phyloP scores from a whole-genome alignment of 2,329 filamentous ascomycete species.

The Colletotrichum euphorbiae region DNA sequence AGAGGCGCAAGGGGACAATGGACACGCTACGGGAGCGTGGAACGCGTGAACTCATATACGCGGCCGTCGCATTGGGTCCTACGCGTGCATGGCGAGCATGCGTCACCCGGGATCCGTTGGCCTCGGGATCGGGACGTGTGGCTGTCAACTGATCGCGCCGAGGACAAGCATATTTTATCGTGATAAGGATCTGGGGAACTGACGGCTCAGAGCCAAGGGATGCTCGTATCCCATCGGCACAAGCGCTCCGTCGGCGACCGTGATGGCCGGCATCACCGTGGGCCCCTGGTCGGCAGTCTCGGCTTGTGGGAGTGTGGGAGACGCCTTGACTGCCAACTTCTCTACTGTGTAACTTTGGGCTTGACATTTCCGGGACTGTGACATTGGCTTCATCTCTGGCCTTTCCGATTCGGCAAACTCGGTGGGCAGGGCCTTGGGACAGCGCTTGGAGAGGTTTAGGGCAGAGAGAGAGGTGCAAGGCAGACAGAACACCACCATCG shows the following conservation, averaged over 20 bases:
- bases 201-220: slow-evolving; percentile 23
- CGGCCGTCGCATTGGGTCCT: slow-evolving; percentile 2
- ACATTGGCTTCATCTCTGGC: not conserved
- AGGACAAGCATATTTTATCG: slow-evolving; percentile 5
- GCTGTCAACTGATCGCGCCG: slow-evolving; percentile 1
- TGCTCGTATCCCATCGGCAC: slow-evolving; percentile 32
- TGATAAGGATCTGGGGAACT: slow-evolving; percentile 29
- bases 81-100: not conserved
- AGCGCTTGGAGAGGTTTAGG: not conserved
- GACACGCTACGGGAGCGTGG: not conserved
- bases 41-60: slow-evolving; percentile 18
- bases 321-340: slow-evolving; percentile 14
- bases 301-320: slow-evolving; percentile 30
- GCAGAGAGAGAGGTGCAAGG: not conserved
- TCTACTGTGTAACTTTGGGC: no score
- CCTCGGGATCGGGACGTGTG: not conserved
- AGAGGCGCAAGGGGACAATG: not conserved
- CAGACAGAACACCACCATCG: not conserved
- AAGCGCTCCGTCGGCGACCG: slow-evolving; percentile 22
- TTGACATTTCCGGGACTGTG: slow-evolving; percentile 12
- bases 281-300: slow-evolving; percentile 28
- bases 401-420: not conserved
- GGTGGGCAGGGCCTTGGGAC: not conserved
- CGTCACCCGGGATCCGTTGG: not conserved
- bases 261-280: slow-evolving; percentile 20